A percentile compares a stretch with the other conserved stretches of the same genome.
Evolutionary conservation across 495 filamentous ascomycete genomes (phyloP).

Genomic region (Podospora appendiculata): DNA sequence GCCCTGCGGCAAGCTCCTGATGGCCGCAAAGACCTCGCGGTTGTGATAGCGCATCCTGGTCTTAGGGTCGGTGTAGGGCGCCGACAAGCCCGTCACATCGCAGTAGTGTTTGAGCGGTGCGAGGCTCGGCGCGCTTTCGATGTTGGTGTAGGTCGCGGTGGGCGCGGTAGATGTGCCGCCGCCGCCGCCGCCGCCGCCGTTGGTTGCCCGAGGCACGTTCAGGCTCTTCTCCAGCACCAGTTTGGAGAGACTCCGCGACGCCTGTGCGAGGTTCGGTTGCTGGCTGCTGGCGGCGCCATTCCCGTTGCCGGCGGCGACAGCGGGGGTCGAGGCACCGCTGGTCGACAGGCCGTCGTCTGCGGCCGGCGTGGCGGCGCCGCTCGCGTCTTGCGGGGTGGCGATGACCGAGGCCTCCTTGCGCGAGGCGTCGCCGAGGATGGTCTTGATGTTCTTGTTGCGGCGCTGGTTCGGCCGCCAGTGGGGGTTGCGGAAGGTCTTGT

Average conservation of each 20-base stretch:
- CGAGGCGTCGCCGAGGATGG: constrained; percentile 83
- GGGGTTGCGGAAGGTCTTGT: constrained; percentile 79
- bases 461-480: constrained; percentile 87
- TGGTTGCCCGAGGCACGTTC: constrained; percentile 14
- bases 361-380: constrained; percentile 68
- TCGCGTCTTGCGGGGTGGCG: constrained; percentile 70
- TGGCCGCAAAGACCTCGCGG: constrained; percentile 76
- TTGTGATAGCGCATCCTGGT: constrained; percentile 84
- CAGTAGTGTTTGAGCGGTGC: constrained; percentile 78
- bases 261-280: constrained; percentile 70
- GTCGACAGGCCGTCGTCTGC: constrained; percentile 45
- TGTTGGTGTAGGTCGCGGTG: constrained; percentile 84
- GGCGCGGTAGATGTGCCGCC: constrained; percentile 47
- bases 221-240: constrained; percentile 69
- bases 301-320: constrained; percentile 27
- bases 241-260: constrained; percentile 73
- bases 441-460: constrained; percentile 97
- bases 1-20: constrained; percentile 68
- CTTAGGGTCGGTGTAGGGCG: constrained; percentile 89
- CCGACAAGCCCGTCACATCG: constrained; percentile 85
- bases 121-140: constrained; percentile 82
- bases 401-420: constrained; percentile 72
- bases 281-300: constrained; percentile 25
- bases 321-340: constrained; percentile 54
- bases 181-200: constrained; percentile 20